These are phyloP conservation scores for Escovopsis sp. DNA, from an alignment of 2,329 filamentous ascomycete species.

Conservation along the genomic window DNA sequence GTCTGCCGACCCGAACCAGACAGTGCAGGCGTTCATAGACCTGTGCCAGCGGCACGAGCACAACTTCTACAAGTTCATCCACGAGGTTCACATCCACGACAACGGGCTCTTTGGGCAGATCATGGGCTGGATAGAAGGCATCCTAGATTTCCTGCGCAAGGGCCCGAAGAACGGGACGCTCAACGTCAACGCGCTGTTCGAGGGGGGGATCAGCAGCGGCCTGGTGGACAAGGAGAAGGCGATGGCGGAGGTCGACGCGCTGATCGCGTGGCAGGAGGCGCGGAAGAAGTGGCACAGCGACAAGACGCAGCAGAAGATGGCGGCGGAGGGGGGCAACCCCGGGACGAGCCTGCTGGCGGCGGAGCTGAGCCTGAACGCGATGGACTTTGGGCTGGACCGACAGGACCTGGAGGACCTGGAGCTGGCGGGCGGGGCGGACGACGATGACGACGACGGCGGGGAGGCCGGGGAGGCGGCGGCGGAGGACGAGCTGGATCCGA, in stretches of 20 bases:
- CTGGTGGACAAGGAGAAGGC: conserved; percentile 57
- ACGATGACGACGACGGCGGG: conserved; percentile 51
- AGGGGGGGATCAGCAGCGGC: conserved; percentile 55
- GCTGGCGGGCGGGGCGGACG: conserved; percentile 24
- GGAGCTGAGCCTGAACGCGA: conserved; percentile 51
- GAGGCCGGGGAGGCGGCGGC: conserved; percentile 61
- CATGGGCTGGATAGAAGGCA: conserved; percentile 95
- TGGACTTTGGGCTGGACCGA: conserved; percentile 80
- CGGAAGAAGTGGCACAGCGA: conserved; percentile 96
- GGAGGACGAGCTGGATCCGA: conserved; percentile 72
- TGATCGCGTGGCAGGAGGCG: conserved; percentile 89
- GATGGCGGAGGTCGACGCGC: conserved; percentile 63
- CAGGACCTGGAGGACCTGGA: conserved; percentile 76
- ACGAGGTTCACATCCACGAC: conserved; percentile 93
- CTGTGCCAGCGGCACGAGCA: conserved; percentile 88
- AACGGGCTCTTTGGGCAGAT: conserved; percentile 91
- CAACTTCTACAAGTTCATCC: conserved; percentile 97
- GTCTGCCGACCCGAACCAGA: conserved; percentile 92
- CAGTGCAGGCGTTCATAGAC: conserved; percentile 95
- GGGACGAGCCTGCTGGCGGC: conserved; percentile 35
- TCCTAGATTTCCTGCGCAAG: conserved; percentile 79
- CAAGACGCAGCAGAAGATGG: conserved; percentile 98
- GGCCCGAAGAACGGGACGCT: conserved; percentile 75
- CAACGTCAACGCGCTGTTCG: conserved; percentile 88
- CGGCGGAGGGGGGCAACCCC: conserved; percentile 50